Evolutionary conservation across 1,284 basidiomycete genomes (phyloP), one percentile per base, ranked within the genome.

Genomic region (Kalmanozyma brasiliensis): DNA sequence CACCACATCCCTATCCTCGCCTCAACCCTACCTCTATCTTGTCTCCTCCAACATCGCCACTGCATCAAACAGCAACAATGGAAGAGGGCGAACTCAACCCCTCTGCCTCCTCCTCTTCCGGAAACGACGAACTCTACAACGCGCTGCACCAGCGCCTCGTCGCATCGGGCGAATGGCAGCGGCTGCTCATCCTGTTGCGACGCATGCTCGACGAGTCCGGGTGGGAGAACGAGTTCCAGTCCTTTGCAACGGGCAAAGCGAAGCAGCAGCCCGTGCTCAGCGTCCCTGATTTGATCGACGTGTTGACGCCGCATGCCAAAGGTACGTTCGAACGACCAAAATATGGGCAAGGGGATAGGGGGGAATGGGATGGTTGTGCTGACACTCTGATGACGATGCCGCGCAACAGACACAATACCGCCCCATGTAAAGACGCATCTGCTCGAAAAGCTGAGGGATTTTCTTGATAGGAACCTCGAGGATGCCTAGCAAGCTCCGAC

Each of bases 201-300:
- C 44, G 67, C 20, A 74, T 70, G 66, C 49, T 70, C 33, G 71
- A 74, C 44, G 71, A 74, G 29, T 70, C 62, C 19, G 71, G 65
- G 13, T 67, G 60, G 59, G 66, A 62, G 11, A 36, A 23, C 10
- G 30, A 29, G 9, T 59, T 73, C 22, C 44, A 52, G 14, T 10
- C 35, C 13, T 42, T 41, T 14, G 65, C 70, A 8, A 58, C 60
- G 7, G 24, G 14, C 4, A 65, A 52, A n/a, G 62, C 57, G 10
- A 65, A 53, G 19, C 45, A 30, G 13, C 52, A 48, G 36, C 53
- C 49, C 33, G 56, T 46, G 14, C 45, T 52, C 2, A 57, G 40
- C 30, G 55, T 73, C 2, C 61, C 58, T 5, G 45, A 55, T 4
- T 29, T 73, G 11, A 48, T 73, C 22, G 62, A 64, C 23, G 53